Evolutionary conservation across 2,329 filamentous ascomycete species (phyloP), one percentile per base, ranked within the genome.

Genomic region (Colletotrichum gloeosporioides): DNA sequence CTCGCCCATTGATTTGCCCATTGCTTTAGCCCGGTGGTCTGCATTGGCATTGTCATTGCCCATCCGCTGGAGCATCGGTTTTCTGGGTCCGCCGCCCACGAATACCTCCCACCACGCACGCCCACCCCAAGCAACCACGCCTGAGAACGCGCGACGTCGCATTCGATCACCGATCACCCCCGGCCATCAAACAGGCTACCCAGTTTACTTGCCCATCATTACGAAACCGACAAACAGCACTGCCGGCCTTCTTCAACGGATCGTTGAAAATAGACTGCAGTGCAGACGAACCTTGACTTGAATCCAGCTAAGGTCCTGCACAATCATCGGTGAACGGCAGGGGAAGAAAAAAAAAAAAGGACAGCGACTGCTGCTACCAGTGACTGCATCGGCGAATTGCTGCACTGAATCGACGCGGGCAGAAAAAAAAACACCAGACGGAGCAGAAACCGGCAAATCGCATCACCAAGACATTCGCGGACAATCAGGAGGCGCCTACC

Each of bases 361-460:
- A 10, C 49, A 57, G 8, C 12, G 15, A 57, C 53, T 29, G 31
- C 18, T 44, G 39, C 39, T n/a, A 44, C 9, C 29, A 64, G 39
- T 31, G 55, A 66, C 61, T 18, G 29, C 65, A 63, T 61, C 73
- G 36, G 61, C 15, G 29, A 68, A 12, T 29, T 53, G 34, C 44
- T 55, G 64, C 59, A 62, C 64, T 53, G 59, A 69, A 39, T 62
- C 18, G 59, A 65, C 34, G 16, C 27, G 39, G 55, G 36, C 57
- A 64, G 63, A 15, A 27, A 71, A 63, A 44, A 68, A 4, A 57
- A 49, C 10, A 73, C 55, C 63, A 59, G 73, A 73, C 73, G 73
- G 34, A 76, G 55, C 61, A 76, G 64, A 76, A 65, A 69, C 73
- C 64, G 70, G 49, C 34, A 65, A 68, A 76, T 69, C 73, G 72